Evolutionary conservation across 208 protist genomes (phyloP).

Genomic region (Trichomonas gallinae): DNA sequence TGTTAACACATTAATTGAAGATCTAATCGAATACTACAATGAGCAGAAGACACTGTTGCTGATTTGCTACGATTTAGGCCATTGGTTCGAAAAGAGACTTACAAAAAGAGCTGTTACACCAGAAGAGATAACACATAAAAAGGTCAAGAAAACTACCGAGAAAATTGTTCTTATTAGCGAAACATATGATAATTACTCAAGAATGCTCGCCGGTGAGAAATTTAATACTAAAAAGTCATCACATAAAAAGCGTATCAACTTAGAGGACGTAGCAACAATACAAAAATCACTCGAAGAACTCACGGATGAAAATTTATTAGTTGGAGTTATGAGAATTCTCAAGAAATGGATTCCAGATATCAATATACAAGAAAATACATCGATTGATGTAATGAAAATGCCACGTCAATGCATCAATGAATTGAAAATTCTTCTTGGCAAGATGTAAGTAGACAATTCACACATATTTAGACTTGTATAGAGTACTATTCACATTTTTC

Average conservation of each 20-base stretch:
- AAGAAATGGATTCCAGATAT: not conserved
- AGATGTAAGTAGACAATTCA: not conserved
- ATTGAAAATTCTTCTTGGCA: not conserved
- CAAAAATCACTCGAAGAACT: not conserved
- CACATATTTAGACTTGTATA: no score
- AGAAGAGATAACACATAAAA: not conserved
- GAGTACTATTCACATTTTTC: no score
- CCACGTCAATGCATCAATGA: not conserved
- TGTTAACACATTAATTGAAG: not conserved
- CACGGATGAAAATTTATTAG: not conserved
- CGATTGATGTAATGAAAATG: not conserved
- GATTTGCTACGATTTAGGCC: not conserved
- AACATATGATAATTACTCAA: not conserved
- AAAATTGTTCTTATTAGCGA: not conserved
- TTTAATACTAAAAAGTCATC: not conserved
- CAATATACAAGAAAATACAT: not conserved
- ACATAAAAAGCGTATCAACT: not conserved
- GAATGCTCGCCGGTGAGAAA: not conserved
- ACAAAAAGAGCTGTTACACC: not conserved
- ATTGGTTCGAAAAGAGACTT: not conserved
- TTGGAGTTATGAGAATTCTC: not conserved
- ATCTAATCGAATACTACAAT: not conserved
- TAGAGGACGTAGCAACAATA: not conserved
- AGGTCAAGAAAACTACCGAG: not conserved
- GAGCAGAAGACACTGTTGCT: not conserved